These are phyloP conservation scores for Botrytis sinoallii DNA, from an alignment of 2,329 filamentous ascomycete genomes.

Conservation along the genomic window DNA sequence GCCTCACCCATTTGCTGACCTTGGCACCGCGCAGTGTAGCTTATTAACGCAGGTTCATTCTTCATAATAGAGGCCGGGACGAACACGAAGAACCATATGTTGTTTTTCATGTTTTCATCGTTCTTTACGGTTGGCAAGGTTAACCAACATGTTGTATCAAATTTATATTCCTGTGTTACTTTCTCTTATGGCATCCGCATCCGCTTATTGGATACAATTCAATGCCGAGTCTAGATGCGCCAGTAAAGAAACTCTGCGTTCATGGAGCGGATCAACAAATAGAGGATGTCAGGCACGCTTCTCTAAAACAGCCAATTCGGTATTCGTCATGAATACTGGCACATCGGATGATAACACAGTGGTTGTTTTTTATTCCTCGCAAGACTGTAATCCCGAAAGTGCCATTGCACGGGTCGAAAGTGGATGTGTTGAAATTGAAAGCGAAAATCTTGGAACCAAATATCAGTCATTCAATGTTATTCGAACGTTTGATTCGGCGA, in stretches of 20 bases:
- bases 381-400: slow-evolving; percentile 5
- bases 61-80: not conserved
- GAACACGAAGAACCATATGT: not conserved
- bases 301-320: not conserved
- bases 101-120: not conserved
- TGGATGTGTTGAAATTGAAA: not conserved
- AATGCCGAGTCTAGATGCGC: not conserved
- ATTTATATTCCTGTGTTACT: not conserved
- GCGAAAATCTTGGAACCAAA: not conserved
- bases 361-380: slow-evolving; percentile 7
- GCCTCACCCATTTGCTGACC: not conserved
- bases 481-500: not conserved
- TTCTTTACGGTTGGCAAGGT: not conserved
- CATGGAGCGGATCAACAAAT: not conserved
- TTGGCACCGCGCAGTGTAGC: not conserved
- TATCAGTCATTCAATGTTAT: slow-evolving; percentile 12
- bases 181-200: not conserved
- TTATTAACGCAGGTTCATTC: not conserved
- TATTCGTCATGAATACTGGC: not conserved
- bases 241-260: not conserved
- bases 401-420: slow-evolving; percentile 12
- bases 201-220: slow-evolving; percentile 13
- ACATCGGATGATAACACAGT: slow-evolving; percentile 7
- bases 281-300: slow-evolving; percentile 1
- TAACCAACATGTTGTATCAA: slow-evolving; percentile 2